Evolutionary conservation across 2,329 filamentous ascomycete genomes (phyloP), one percentile per base, ranked within the genome.

Genomic region (Aspergillus persii): DNA sequence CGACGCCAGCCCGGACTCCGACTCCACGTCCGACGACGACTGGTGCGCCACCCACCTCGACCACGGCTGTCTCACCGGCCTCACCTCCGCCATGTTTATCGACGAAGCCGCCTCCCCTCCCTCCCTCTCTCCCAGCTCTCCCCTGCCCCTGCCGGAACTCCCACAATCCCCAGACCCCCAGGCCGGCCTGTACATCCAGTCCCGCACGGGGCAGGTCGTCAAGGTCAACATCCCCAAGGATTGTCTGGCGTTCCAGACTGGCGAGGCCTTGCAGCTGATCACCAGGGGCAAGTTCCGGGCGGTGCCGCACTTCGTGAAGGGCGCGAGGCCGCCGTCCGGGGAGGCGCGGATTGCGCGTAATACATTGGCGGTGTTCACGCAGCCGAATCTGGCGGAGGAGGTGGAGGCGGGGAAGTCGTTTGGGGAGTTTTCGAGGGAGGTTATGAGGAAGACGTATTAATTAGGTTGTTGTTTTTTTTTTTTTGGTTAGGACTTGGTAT

Each of bases 1-100:
- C 4, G 15, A 33, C 4, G 46, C 51, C 2, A 41, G 50, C 12
- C 50, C 60, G 11, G 51, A 58, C 4, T 51, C 48, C 8, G 46
- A 57, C 2, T 30, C 50, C 8, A 51, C 55, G 71, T 89, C 93
- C 74, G 88, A 92, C 61, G 93, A 97, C 74, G 91, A 96, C 77
- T 99, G 95, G 95, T 99, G 94, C 75, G 91, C 92, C 8, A 81
- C 79, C 2, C 80, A 82, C 61, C 59, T 95, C 58, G 94, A 98
- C 75, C 92, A 97, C 69, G 92, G 95, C 48, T 98, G 94, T 72
- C 83, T 99, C 33, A 99, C 95, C 0, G 94, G 93, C 12, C 82
- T 99, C 36, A 99, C 95, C 0, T 94, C 90, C 2, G 93, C 94
- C 66, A 96, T 98, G 92, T 98, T 96, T 75, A 84, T 98, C 62